phyloP scores from a whole-genome alignment of 1,284 basidiomycete genomes.

The Inonotus obliquus region DNA sequence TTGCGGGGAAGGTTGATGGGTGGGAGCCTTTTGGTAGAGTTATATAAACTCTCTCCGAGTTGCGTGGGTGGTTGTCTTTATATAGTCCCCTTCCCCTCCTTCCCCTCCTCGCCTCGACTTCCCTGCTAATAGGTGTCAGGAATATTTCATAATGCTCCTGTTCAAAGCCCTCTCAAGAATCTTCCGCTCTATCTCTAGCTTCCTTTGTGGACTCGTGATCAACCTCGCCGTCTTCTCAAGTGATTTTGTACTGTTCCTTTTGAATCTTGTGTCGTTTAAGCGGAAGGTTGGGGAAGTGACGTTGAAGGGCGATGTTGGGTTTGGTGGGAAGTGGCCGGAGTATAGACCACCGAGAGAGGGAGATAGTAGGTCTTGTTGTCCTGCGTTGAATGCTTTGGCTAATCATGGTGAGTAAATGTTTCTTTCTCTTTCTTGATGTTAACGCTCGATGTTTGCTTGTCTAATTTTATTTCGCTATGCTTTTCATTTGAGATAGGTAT shows the following conservation, averaged over 20 bases:
- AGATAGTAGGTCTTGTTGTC: slow-evolving; percentile 67
- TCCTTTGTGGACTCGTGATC: slow-evolving; percentile 2
- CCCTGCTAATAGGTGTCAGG: neutral
- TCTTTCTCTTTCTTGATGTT: neutral
- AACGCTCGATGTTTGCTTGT: neutral
- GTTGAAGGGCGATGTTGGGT: slow-evolving; percentile 51
- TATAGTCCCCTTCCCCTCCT: neutral
- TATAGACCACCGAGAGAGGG: slow-evolving; percentile 50
- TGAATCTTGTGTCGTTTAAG: slow-evolving; percentile 51
- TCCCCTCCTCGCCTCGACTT: neutral
- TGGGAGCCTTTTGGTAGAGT: no score
- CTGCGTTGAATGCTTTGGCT: slow-evolving; percentile 69
- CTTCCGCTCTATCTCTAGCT: slow-evolving; percentile 10
- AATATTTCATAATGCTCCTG: slow-evolving; percentile 2
- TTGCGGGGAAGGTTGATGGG: no score
- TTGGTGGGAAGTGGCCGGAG: slow-evolving; percentile 66
- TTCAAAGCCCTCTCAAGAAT: slow-evolving; percentile 14
- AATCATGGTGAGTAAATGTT: slow-evolving; percentile 57
- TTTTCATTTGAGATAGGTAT: slow-evolving; percentile 52
- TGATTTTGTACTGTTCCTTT: slow-evolving; percentile 49
- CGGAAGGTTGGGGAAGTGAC: slow-evolving; percentile 49
- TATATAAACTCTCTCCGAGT: no score
- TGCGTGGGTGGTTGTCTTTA: neutral
- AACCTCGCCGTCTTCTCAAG: slow-evolving; percentile 32
- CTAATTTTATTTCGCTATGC: no score